Conservation (phyloP, 202 grass and related monocot genomes). For the Schoenoplectus triqueter region DNA sequence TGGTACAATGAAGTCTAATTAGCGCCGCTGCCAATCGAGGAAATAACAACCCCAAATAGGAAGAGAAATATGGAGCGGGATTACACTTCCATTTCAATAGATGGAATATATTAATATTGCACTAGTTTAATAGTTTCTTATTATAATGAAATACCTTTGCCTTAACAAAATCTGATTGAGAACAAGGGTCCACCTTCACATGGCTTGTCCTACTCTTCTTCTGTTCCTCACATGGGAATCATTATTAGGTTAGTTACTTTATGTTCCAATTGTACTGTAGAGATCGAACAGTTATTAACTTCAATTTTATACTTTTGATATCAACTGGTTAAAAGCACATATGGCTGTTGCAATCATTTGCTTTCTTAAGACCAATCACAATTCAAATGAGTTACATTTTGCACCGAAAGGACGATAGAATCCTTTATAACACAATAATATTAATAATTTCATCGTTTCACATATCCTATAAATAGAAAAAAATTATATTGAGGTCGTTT, state of each 20-base stretch:
- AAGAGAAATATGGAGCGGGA: neutral
- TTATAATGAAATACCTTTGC: neutral
- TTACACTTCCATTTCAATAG: neutral
- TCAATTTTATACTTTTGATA: neutral
- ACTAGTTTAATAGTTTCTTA: neutral
- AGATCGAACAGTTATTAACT: neutral
- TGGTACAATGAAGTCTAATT: neutral
- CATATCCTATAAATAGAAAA: neutral
- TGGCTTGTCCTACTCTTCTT: neutral
- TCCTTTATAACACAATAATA: neutral
- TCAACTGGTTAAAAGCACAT: neutral
- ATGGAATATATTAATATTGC: neutral
- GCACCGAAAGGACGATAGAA: neutral
- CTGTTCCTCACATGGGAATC: constrained; percentile 14
- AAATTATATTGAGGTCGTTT: neutral
- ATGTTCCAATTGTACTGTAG: constrained; percentile 2
- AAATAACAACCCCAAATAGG: neutral
- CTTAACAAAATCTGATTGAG: constrained; percentile 20
- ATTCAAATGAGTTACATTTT: neutral
- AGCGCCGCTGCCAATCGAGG: neutral
- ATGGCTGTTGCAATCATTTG: neutral
- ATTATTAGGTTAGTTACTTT: constrained; percentile 34
- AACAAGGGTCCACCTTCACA: constrained; percentile 31
- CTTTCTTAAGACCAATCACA: neutral
- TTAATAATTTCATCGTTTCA: too few relatives aligned